Percentiles rank a stretch among this genome's conserved stretches.
Conservation (phyloP, 2,329 filamentous ascomycete species). For the Diaporthe sp. region DNA sequence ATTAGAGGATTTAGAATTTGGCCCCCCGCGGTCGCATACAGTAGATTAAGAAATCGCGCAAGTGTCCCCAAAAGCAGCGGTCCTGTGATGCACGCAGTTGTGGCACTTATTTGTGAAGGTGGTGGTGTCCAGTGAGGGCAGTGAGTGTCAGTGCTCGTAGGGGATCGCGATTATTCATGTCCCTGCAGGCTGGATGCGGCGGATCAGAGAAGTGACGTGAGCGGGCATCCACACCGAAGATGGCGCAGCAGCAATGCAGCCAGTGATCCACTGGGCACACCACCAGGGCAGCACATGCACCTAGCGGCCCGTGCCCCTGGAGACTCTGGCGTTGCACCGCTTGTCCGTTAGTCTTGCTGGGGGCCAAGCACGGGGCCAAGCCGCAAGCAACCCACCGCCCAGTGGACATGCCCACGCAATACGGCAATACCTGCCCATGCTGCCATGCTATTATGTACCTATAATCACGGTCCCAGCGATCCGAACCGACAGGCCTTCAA, state of each 20-base stretch:
- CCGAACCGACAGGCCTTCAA: constrained; percentile 23
- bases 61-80: neutral
- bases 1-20: constrained; percentile 23
- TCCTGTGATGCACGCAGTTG: neutral
- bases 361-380: constrained; percentile 30
- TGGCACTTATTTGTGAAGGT: too few species aligned
- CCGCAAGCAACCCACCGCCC: constrained; percentile 23
- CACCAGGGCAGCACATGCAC: constrained; percentile 12
- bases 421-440: constrained; percentile 23
- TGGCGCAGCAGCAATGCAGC: constrained; percentile 9
- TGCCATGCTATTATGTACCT: constrained; percentile 12
- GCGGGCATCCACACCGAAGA: constrained; percentile 19
- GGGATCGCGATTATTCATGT: constrained; percentile 1
- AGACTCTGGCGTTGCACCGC: constrained; percentile 23
- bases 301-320: constrained; percentile 18
- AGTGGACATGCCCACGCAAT: constrained; percentile 23
- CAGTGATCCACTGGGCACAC: constrained; percentile 15
- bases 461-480: constrained; percentile 20
- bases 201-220: constrained; percentile 18
- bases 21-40: constrained; percentile 1
- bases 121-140: neutral
- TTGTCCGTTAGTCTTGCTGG: constrained; percentile 12
- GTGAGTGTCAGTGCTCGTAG: neutral
- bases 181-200: constrained; percentile 14
- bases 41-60: constrained; percentile 22